Evolutionary conservation across 768 basidiomycete genomes (phyloP), one percentile per base, ranked within the genome.

Genomic region (Boletus vinaceobasis): DNA sequence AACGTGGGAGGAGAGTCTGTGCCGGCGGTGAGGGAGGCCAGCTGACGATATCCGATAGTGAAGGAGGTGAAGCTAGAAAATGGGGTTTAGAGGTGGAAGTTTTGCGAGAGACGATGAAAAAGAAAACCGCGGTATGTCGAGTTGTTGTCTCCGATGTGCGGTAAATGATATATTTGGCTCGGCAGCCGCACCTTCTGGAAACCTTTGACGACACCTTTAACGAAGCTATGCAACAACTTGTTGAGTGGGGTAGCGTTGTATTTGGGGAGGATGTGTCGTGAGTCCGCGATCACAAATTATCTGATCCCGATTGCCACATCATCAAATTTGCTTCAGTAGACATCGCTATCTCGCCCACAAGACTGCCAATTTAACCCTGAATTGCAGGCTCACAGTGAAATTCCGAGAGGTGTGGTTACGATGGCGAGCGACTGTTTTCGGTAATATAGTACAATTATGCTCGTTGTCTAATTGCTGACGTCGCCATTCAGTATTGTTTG

Each of bases 191-290:
- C 55, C 73, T 86, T 64, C 71, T 81, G 56, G 73, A 74, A 9
- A 74, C 72, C 11, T 88, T 89, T 63, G 84, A 87, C 64, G 87
- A 88, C 51, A 82, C 85, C 39, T 93, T 90, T 65, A 77, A 84
- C 60, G 84, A 87, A 67, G 91, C 91, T 21, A 84, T 94, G 56
- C 83, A 86, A 59, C 84, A 93, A 62, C 73, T 93, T 50, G 74
- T 82, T 43, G 77, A 84, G 65, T 90, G 85, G 83, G 88, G 86
- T 52, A 84, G 86, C 17, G 78, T 92, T 26, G 74, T 88, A 55
- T 76, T 85, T 53, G 83, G 79, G 46, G 81, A 83, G 69, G 85
- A 88, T 67, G 63, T 74, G 62, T 73, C 77, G 89, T 90, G 65
- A 70, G 88, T 77, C 26, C 37, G 56, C 57, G 54, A 72, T 70